Base-by-base conservation (phyloP, 306 rosid species). In the Citrullus mucosospermus region DNA sequence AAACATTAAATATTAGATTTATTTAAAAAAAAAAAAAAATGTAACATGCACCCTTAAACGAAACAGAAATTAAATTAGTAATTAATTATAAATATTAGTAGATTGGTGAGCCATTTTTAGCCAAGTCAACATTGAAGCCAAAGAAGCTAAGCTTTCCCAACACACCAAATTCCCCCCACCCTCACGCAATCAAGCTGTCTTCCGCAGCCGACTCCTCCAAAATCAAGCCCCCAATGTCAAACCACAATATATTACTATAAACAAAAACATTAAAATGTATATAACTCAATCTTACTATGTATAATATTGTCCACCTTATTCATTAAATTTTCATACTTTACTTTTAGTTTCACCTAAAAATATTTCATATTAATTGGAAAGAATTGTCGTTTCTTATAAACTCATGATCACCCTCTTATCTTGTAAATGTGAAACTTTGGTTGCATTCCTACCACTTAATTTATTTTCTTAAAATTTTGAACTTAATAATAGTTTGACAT, bases 131-230 rank as follows among this genome's bases (percentile, higher is more conserved):
- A 76, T 51, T 75, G 30, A n/a, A 73, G 78, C 78, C 61, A 39
- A 9, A 66, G 16, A 69, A 69, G 68, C 39, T 6, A 66, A 62
- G 44, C 51, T 14, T 2, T 22, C 63, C 32, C 14, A 58, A 58
- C 32, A 58, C 63, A 58, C 63, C 17, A 28, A 34, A 71, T 22
- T 14, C 43, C 39, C 32, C 54, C 6, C n/a, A 0, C 1, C 1
- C 57, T 36, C 22, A 74, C 65, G 87, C 28, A 84, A 80, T n/a
- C 39, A 61, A 82, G 82, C 85, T 61, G 84, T 67, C 54, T 86
- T 54, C 51, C 69, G 85, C 80, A 82, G 83, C 84, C 83, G 78
- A 82, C 71, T 83, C 6, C 18, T 43, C 66, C 38, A 46, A 74
- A 76, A 41, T 77, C 75, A 43, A 56, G n/a, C 1, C 5, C 30